Evolutionary conservation across 192 early-diverging fungal genomes (phyloP).

Genomic region (Coemansia biformis): DNA sequence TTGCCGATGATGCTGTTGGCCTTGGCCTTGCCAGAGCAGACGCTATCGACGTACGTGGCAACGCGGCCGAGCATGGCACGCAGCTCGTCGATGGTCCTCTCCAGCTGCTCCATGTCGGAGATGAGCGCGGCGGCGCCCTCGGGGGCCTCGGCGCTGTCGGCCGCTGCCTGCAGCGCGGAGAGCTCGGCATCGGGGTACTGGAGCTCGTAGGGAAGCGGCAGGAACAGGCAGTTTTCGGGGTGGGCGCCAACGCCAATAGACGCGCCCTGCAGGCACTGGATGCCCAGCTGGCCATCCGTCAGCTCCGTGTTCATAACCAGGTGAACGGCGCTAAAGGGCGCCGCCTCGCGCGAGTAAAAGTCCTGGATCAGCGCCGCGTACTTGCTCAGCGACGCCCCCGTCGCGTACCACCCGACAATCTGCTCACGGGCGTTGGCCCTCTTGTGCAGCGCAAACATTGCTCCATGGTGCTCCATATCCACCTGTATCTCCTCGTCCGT

Average conservation of each 20-base stretch:
- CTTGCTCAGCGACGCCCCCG: slow-evolving; percentile 61
- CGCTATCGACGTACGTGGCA: slow-evolving; percentile 61
- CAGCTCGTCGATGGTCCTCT: slow-evolving; percentile 68
- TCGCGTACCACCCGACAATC: slow-evolving; percentile 93
- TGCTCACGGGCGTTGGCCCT: slow-evolving; percentile 83
- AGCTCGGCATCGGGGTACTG: slow-evolving; percentile 89
- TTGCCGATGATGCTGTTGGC: slow-evolving; percentile 79
- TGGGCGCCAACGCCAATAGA: slow-evolving; percentile 67
- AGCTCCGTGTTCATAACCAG: slow-evolving; percentile 83
- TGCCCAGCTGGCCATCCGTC: slow-evolving; percentile 60
- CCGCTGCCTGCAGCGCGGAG: slow-evolving; percentile 55
- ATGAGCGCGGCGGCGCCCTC: slow-evolving; percentile 57
- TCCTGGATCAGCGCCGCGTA: slow-evolving; percentile 72
- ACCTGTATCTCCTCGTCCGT: slow-evolving; percentile 73
- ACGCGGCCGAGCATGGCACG: slow-evolving; percentile 82
- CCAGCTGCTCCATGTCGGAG: slow-evolving; percentile 89
- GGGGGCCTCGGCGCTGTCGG: slow-evolving; percentile 35
- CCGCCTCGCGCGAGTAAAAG: slow-evolving; percentile 72
- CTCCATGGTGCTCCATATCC: slow-evolving; percentile 83
- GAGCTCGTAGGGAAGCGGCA: slow-evolving; percentile 81
- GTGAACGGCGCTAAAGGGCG: slow-evolving; percentile 70
- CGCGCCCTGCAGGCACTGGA: slow-evolving; percentile 69
- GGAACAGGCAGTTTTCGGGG: slow-evolving; percentile 83
- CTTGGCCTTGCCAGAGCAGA: slow-evolving; percentile 42
- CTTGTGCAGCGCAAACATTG: slow-evolving; percentile 85